Conservation (phyloP, 1,284 basidiomycete genomes). For the Megacollybia platyphylla region DNA sequence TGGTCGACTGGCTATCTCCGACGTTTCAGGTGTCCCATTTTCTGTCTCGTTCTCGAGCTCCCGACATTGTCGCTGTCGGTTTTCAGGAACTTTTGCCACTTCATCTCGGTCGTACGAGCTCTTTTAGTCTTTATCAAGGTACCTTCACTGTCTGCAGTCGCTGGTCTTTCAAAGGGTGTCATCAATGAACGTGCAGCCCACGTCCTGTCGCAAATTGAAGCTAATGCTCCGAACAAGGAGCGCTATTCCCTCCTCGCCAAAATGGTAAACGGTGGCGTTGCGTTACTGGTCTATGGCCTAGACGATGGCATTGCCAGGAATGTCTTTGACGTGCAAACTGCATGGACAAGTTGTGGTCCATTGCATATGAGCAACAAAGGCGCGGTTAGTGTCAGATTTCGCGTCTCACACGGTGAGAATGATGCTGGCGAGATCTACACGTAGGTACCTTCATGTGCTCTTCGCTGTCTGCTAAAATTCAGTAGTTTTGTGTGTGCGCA, state of each 20-base stretch:
- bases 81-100: conserved; percentile 85
- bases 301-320: conserved; percentile 53
- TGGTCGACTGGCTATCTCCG: conserved; percentile 75
- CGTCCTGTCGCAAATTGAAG: conserved; percentile 61
- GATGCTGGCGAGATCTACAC: conserved; percentile 67
- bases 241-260: conserved; percentile 62
- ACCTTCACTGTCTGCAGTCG: conserved; percentile 25
- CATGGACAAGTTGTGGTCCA: conserved; percentile 68
- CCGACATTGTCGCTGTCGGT: conserved; percentile 80
- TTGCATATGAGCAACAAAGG: conserved; percentile 91
- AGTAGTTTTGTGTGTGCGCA: conserved; percentile 87
- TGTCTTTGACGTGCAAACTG: conserved; percentile 57
- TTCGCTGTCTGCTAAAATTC: conserved; percentile 4
- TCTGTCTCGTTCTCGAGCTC: conserved; percentile 45
- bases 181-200: conserved; percentile 48
- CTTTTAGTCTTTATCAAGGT: conserved; percentile 6
- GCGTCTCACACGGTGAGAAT: conserved; percentile 43
- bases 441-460: conserved; percentile 32
- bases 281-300: conserved; percentile 68
- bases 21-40: conserved; percentile 66
- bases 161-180: conserved; percentile 48
- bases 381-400: conserved; percentile 81
- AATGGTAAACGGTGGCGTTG: conserved; percentile 69
- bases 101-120: conserved; percentile 59
- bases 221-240: conserved; percentile 52